phyloP scores from a whole-genome alignment of 116 monocot genomes.

The Dioscorea cayenensis region DNA sequence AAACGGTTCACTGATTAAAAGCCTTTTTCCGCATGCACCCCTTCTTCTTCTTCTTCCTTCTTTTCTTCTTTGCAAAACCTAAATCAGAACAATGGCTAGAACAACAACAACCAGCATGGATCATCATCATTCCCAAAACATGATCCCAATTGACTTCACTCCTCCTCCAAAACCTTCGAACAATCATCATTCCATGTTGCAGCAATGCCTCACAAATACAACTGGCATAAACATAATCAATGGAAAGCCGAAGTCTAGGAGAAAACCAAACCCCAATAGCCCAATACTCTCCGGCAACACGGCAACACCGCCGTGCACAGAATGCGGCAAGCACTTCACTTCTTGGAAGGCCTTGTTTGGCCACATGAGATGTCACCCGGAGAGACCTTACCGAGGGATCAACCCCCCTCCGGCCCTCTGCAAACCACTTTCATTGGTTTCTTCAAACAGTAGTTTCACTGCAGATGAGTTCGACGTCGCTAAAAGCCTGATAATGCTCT shows the following conservation, averaged over 20 bases:
- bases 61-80: too few relatives aligned
- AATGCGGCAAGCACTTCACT: slow-evolving; percentile 11
- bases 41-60: too few relatives aligned
- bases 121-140: too few relatives aligned
- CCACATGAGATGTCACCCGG: slow-evolving; percentile 20
- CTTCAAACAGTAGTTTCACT: not conserved
- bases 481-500: not conserved
- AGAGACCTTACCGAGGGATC: slow-evolving; percentile 12
- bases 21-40: too few relatives aligned
- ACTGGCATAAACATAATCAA: not conserved
- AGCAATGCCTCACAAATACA: not conserved
- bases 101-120: too few relatives aligned
- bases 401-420: not conserved
- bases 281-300: not conserved
- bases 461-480: slow-evolving; percentile 9
- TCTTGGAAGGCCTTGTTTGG: slow-evolving; percentile 17
- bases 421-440: not conserved
- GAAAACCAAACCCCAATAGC: not conserved
- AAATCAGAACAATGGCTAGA: too few relatives aligned
- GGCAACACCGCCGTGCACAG: slow-evolving; percentile 1
- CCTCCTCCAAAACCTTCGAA: too few relatives aligned
- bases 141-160: too few relatives aligned
- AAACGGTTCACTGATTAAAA: too few relatives aligned
- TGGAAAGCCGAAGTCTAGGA: not conserved
- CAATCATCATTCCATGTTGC: too few relatives aligned